These are phyloP conservation scores for Daldinia grandis DNA, from an alignment of 495 filamentous ascomycete genomes.

Conservation along the genomic window DNA sequence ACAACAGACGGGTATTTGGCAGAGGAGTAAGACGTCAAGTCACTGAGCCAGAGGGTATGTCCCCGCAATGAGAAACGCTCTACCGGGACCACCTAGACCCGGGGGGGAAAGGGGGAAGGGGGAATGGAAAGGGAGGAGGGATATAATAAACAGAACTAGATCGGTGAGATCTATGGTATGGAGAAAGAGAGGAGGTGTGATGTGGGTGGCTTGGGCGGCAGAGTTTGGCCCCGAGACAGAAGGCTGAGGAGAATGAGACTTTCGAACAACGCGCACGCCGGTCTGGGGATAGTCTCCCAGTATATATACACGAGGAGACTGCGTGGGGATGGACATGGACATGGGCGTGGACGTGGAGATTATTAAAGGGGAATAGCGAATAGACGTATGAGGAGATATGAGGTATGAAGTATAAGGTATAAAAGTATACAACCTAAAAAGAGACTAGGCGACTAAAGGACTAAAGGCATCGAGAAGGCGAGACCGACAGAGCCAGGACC, in stretches of 20 bases:
- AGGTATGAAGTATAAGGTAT: neutral
- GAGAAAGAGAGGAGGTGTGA: constrained; percentile 15
- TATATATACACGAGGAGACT: constrained; percentile 39
- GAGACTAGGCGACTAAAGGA: neutral
- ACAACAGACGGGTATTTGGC: neutral
- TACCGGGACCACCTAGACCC: constrained; percentile 17
- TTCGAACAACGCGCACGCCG: constrained; percentile 25
- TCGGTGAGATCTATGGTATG: constrained; percentile 14
- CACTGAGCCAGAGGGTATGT: constrained; percentile 8
- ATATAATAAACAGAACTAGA: constrained; percentile 31
- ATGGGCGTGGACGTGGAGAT: constrained; percentile 4
- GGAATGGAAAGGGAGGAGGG: no score
- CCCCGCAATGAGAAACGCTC: constrained; percentile 8
- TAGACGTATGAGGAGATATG: neutral
- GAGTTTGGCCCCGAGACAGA: constrained; percentile 31
- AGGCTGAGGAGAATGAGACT: constrained; percentile 19
- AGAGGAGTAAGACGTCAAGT: neutral
- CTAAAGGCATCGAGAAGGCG: neutral
- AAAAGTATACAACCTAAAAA: neutral
- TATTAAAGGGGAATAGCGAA: constrained; percentile 17
- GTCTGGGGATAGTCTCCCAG: constrained; percentile 38
- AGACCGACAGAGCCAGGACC: neutral
- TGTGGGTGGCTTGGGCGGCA: constrained; percentile 33
- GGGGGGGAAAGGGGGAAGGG: constrained; percentile 1
- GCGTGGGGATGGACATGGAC: neutral